Evolutionary conservation across 2,329 filamentous ascomycete genomes (phyloP).

Genomic region (Metarhizium robertsii): DNA sequence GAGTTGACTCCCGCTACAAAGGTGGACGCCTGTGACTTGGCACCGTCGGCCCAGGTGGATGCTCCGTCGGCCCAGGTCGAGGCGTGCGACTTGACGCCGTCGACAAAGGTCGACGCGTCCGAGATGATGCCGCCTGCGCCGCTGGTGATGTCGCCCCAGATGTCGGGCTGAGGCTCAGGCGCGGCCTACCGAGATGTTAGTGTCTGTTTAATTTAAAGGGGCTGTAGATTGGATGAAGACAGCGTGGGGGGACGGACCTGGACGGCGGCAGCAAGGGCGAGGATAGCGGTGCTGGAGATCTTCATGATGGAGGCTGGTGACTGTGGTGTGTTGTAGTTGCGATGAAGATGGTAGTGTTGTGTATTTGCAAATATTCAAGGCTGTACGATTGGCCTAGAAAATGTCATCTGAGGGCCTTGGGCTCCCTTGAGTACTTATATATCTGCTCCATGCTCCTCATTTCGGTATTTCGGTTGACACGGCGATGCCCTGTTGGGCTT

Average conservation of each 20-base stretch:
- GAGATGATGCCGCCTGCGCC: not conserved
- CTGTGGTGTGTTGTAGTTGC: not conserved
- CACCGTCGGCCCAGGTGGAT: conserved; percentile 4
- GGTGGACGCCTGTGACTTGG: not conserved
- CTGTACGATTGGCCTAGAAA: too few relatives aligned
- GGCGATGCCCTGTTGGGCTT: not conserved
- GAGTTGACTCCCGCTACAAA: not conserved
- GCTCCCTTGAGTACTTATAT: not conserved
- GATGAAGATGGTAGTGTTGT: not conserved
- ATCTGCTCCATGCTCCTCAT: not conserved
- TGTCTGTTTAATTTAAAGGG: not conserved
- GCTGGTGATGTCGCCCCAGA: conserved; percentile 4
- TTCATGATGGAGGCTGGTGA: conserved; percentile 23
- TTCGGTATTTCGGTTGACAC: not conserved
- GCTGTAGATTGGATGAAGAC: not conserved
- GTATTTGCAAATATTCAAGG: not conserved
- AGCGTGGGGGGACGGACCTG: conserved; percentile 13
- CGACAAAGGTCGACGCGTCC: conserved; percentile 2
- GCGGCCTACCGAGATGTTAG: not conserved
- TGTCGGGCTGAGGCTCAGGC: conserved; percentile 7
- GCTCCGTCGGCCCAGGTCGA: conserved; percentile 3
- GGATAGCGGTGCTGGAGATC: conserved; percentile 23
- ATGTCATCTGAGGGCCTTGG: too few relatives aligned
- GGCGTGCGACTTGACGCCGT: not conserved
- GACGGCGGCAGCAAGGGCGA: conserved; percentile 21